Conservation (phyloP, 2,329 filamentous ascomycete genomes). For the Hypoxylon sp. region DNA sequence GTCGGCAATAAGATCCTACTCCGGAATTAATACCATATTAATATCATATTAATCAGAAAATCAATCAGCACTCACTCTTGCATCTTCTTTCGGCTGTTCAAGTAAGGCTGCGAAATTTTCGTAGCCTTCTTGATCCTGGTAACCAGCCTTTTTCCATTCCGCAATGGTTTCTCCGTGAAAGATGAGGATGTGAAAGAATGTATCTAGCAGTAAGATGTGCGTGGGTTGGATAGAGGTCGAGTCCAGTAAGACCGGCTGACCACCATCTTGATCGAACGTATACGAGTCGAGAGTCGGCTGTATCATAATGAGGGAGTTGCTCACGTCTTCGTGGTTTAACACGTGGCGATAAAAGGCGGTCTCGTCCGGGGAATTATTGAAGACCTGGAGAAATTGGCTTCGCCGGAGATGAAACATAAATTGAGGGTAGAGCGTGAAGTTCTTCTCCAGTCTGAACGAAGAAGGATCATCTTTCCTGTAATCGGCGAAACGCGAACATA, state of each 20-base stretch:
- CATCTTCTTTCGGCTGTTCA: conserved; percentile 96
- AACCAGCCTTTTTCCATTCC: conserved; percentile 97
- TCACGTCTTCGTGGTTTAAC: conserved; percentile 95
- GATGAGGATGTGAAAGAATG: conserved; percentile 99
- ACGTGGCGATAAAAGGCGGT: conserved; percentile 99
- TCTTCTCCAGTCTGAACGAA: conserved; percentile 97
- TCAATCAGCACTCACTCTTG: conserved; percentile 76
- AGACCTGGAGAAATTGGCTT: conserved; percentile 98
- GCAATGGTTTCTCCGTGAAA: conserved; percentile 99
- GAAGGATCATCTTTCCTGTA: conserved; percentile 98
- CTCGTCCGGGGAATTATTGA: conserved; percentile 99
- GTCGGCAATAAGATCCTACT: conserved; percentile 92
- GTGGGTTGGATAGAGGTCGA: conserved; percentile 96
- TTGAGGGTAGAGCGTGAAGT: conserved; percentile 98
- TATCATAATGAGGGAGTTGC: conserved; percentile 98
- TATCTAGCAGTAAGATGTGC: conserved; percentile 94
- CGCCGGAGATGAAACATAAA: conserved; percentile 99
- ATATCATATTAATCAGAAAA: conserved; percentile 38
- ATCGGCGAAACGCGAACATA: conserved; percentile 97
- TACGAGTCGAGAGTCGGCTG: conserved; percentile 98
- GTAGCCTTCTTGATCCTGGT: conserved; percentile 98
- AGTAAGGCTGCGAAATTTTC: conserved; percentile 93
- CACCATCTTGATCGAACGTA: conserved; percentile 94
- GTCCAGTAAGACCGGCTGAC: conserved; percentile 93
- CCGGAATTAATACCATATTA: conserved; percentile 45